A percentile compares a stretch with the other conserved stretches of the same genome.
Evolutionary conservation across 1,284 basidiomycete genomes (phyloP).

Genomic region (Rhodofomes roseus): DNA sequence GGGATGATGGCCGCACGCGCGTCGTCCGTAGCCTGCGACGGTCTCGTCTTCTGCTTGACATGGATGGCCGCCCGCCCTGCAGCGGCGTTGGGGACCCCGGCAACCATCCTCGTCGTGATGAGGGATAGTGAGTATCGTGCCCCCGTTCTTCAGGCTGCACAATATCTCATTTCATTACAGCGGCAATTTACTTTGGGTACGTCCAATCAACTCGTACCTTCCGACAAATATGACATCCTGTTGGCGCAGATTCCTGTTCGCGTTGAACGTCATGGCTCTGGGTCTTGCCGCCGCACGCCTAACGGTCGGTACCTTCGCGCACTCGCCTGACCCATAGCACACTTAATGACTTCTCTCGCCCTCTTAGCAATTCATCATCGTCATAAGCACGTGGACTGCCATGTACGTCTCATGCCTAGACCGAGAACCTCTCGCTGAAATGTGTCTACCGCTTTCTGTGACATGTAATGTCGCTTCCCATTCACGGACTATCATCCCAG

Average conservation of each 20-base stretch:
- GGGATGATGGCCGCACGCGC: conserved; percentile 5
- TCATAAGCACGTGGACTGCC: background rate
- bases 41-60: background rate
- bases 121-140: background rate
- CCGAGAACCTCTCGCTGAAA: too few species aligned
- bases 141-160: too few species aligned
- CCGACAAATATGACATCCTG: background rate
- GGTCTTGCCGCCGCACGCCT: background rate
- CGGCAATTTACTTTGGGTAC: background rate
- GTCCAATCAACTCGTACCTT: background rate
- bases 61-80: background rate
- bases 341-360: background rate
- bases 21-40: conserved; percentile 3
- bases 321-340: background rate
- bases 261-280: background rate
- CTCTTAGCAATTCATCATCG: background rate
- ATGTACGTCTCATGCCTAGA: background rate
- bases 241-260: background rate
- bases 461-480: too few species aligned
- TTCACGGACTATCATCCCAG: too few species aligned
- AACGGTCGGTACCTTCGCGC: background rate
- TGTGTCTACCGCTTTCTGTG: too few species aligned
- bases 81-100: background rate
- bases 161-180: background rate
- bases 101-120: background rate